phyloP scores from a whole-genome alignment of 495 filamentous ascomycete genomes.

The Podospora australis region DNA sequence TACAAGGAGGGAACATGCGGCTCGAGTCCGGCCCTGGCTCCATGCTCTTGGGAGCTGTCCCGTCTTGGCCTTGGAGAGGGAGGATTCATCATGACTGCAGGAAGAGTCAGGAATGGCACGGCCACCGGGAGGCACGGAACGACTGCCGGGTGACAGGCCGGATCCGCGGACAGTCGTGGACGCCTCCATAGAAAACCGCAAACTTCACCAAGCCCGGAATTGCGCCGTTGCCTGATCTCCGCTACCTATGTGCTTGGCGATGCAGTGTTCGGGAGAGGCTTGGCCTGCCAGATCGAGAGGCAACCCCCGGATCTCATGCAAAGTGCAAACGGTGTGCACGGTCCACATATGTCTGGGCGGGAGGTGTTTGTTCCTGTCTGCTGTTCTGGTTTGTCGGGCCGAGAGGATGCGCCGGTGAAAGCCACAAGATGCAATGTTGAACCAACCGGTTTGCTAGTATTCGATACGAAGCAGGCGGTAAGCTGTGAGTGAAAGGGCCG shows the following conservation, averaged over 20 bases:
- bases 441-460: no score
- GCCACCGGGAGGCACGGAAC: not conserved
- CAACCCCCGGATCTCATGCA: not conserved
- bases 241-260: not conserved
- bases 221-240: not conserved
- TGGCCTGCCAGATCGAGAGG: not conserved
- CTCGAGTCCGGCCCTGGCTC: no score
- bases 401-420: no score
- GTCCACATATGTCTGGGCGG: conserved; percentile 6
- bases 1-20: no score
- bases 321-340: not conserved
- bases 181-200: not conserved
- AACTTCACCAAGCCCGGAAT: not conserved
- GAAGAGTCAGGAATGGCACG: not conserved
- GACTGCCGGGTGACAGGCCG: not conserved
- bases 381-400: no score
- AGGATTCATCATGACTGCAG: not conserved
- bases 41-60: no score
- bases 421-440: no score
- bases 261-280: not conserved
- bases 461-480: no score
- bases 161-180: not conserved
- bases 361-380: not conserved
- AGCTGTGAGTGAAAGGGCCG: no score
- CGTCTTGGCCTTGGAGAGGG: not conserved